Base-by-base conservation (phyloP, 2,329 filamentous ascomycete genomes). In the Didymellaceae sp. region DNA sequence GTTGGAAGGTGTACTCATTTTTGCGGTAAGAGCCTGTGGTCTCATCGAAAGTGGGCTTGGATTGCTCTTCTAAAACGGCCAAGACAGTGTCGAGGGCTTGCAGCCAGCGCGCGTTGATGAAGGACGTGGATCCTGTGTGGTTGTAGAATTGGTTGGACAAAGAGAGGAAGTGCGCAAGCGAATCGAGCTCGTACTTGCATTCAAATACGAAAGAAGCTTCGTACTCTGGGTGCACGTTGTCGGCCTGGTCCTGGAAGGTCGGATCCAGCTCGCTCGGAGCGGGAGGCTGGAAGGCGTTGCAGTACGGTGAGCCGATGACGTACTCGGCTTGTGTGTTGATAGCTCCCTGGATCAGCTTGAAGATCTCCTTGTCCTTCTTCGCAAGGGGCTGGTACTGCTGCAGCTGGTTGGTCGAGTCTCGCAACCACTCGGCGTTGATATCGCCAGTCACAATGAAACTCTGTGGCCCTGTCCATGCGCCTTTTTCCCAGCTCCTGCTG, bases 121-220 rank as follows among this genome's bases (percentile, higher is more conserved):
- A 97, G 1, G 88, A 87, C 1, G 82, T 88, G 0, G 90, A 93
- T 2, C 82, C 82, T 0, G 91, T 95, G 66, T 90, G 82, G 30
- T 88, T 84, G 75, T 94, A 82, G 74, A 96, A 97, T 62, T 96
- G 86, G 65, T 96, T 97, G 14, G 82, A 84, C 2, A 99, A 77
- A 0, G 89, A 86, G 5, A 99, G 81, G 72, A 99, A 99, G 68
- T 95, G 88, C 0, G 92, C 94, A 0, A 99, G 80, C 7, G 92
- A 97, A 75, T 99, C 94, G 17, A 99, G 85, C 77, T 99, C 94
- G 74, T 97, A 99, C 75, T 99, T 99, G 83, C 94, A 99, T 75
- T 99, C 94, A 59, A 97, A 99, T 3, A 99, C 94, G 39, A 86
- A 83, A 0, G 81, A 84, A 0, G 88, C 88, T 66, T 97, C 91